Evolutionary conservation across 345 rosid species (phyloP).

Genomic region (Raphanus raphanistrum): DNA sequence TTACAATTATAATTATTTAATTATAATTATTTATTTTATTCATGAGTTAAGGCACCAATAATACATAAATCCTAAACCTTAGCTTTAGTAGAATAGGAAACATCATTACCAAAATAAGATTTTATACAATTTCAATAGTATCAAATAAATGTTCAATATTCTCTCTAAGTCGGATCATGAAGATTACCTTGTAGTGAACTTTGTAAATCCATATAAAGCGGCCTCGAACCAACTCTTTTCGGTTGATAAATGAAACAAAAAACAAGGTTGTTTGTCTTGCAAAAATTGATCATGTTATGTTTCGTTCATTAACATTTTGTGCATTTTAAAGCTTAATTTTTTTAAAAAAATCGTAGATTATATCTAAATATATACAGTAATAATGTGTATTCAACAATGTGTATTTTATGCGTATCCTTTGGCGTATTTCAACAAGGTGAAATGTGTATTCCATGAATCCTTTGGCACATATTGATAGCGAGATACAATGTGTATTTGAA

Average conservation of each 20-base stretch:
- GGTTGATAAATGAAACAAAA: background rate
- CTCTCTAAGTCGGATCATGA: background rate
- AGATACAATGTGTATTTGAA: too few relatives aligned
- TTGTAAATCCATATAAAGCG: background rate
- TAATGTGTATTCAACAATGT: too few relatives aligned
- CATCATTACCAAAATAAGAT: background rate
- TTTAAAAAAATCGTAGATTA: too few relatives aligned
- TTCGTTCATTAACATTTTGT: background rate
- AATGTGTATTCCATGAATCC: too few relatives aligned
- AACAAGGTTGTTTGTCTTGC: background rate
- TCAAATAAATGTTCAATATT: background rate
- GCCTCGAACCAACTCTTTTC: too few relatives aligned
- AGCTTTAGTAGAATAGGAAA: background rate
- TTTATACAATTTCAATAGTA: background rate
- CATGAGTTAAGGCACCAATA: background rate
- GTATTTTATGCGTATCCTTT: too few relatives aligned
- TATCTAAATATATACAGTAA: too few relatives aligned
- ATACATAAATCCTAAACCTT: background rate
- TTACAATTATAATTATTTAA: background rate
- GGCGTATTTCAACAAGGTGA: too few relatives aligned
- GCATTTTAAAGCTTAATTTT: background rate
- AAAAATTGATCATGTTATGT: background rate
- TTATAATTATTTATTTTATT: too few relatives aligned
- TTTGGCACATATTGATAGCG: too few relatives aligned
- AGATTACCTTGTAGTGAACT: background rate